Percentiles rank a stretch among this genome's conserved stretches.
Conservation (phyloP, 2,329 filamentous ascomycete genomes). For the Escovopsis sp. region DNA sequence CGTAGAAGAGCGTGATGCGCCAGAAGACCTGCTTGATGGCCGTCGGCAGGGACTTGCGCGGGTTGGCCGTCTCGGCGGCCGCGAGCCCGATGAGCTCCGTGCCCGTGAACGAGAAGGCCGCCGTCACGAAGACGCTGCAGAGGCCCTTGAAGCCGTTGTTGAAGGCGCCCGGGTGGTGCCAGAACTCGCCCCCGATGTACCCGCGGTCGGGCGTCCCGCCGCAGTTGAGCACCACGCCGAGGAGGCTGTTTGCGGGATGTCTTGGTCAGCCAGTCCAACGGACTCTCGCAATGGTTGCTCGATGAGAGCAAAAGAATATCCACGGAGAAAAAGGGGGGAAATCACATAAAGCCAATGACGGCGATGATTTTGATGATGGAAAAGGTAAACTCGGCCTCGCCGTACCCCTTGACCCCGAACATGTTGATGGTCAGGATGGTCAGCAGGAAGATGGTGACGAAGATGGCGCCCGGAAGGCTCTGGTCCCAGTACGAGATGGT, state of each 20-base stretch:
- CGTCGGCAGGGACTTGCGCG: conserved; percentile 65
- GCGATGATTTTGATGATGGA: conserved; percentile 75
- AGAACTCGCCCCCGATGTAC: conserved; percentile 69
- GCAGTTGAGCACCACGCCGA: conserved; percentile 73
- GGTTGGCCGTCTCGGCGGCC: conserved; percentile 62
- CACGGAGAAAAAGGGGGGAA: conserved; percentile 4
- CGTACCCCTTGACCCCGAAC: conserved; percentile 78
- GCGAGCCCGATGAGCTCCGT: conserved; percentile 64
- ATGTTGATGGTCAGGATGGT: conserved; percentile 71
- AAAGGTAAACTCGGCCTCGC: conserved; percentile 80
- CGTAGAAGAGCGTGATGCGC: conserved; percentile 83
- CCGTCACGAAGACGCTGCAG: conserved; percentile 61
- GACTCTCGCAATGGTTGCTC: neutral
- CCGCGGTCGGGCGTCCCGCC: conserved; percentile 58
- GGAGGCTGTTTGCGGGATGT: conserved; percentile 36
- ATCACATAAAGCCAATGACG: conserved; percentile 76
- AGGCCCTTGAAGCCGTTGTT: conserved; percentile 72
- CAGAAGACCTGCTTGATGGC: conserved; percentile 91
- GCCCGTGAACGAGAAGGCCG: conserved; percentile 61
- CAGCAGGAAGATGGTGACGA: conserved; percentile 67
- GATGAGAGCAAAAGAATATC: conserved; percentile 6
- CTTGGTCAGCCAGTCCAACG: neutral
- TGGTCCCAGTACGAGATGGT: conserved; percentile 71
- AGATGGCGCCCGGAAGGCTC: conserved; percentile 52
- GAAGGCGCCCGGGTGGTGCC: conserved; percentile 66